Evolutionary conservation across 2,329 filamentous ascomycete genomes (phyloP), one percentile per base, ranked within the genome.

Genomic region (Hirsutella minnesotensis): DNA sequence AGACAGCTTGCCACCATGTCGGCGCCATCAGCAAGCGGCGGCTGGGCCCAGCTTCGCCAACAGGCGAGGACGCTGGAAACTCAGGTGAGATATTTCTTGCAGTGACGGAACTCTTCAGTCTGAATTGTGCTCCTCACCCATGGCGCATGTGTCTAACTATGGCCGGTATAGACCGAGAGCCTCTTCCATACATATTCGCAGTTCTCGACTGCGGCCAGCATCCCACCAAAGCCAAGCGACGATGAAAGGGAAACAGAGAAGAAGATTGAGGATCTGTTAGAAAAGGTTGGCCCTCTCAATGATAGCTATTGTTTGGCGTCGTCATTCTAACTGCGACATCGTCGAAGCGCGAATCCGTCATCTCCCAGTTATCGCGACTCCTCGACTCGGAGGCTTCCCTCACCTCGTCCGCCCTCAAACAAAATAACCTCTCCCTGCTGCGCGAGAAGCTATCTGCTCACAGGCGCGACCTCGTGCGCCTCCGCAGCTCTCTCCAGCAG

Each of bases 31-130:
- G 68, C 75, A 49, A 78, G 66, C 49, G 72, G 75, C 49, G 82
- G 88, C 67, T 98, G 92, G 92, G 82, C 87, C 57, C 88, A 95
- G 68, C 75, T 96, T 53, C 85, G 92, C 55, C 88, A 95, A 62
- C 90, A 96, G 66, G 86, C 88, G 47, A 77, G 92, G 55, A 78
- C 81, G 37, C 72, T 95, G 48, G 92, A 98, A 64, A 86, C 83
- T 47, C 90, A 96, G 75, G 90, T 94, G 70, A 50, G 61, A 16
- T 33, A 33, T 13, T 33, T 8, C 36, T 30, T n/a, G n/a, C n/a
- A n/a, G n/a, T n/a, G n/a, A n/a, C n/a, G n/a, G n/a, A n/a, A n/a
- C n/a, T n/a, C n/a, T n/a, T n/a, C n/a, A n/a, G n/a, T n/a, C n/a
- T n/a, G n/a, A n/a, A n/a, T n/a, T n/a, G n/a, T n/a, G n/a, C n/a